phyloP scores from a whole-genome alignment of 164 flowering plant genomes.

The Warburgia ugandensis region DNA sequence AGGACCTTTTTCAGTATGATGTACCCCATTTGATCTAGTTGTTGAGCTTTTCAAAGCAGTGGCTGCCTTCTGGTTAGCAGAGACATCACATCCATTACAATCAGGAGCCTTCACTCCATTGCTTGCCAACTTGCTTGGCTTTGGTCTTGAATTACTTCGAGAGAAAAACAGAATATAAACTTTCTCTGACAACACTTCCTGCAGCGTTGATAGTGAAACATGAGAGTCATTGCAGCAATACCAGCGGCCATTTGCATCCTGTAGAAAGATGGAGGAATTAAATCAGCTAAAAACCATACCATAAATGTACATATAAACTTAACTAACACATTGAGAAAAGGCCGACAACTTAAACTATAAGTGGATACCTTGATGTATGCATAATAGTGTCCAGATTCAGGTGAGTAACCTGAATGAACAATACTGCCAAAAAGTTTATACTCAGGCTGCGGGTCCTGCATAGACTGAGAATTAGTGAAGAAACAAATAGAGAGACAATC shows the following conservation, averaged over 20 bases:
- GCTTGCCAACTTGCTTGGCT: slow-evolving; percentile 19
- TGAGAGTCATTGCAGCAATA: slow-evolving; percentile 90
- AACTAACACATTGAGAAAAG: neutral
- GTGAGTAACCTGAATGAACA: slow-evolving; percentile 92
- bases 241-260: slow-evolving; percentile 91
- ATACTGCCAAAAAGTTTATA: slow-evolving; percentile 89
- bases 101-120: slow-evolving; percentile 41
- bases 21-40: slow-evolving; percentile 18
- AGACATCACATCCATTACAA: slow-evolving; percentile 36
- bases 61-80: slow-evolving; percentile 18
- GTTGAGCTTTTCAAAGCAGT: slow-evolving; percentile 20
- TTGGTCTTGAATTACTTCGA: slow-evolving; percentile 62
- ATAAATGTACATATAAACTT: neutral
- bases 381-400: slow-evolving; percentile 96
- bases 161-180: slow-evolving; percentile 88
- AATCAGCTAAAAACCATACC: neutral
- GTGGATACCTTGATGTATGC: slow-evolving; percentile 84
- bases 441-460: slow-evolving; percentile 82
- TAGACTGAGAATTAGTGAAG: neutral
- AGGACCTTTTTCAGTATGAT: slow-evolving; percentile 19
- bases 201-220: slow-evolving; percentile 60
- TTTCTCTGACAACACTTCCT: slow-evolving; percentile 90
- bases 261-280: slow-evolving; percentile 9
- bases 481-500: neutral
- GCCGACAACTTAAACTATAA: neutral